phyloP scores from a whole-genome alignment of 495 filamentous ascomycete species.

The Penicillium longicatenatum region DNA sequence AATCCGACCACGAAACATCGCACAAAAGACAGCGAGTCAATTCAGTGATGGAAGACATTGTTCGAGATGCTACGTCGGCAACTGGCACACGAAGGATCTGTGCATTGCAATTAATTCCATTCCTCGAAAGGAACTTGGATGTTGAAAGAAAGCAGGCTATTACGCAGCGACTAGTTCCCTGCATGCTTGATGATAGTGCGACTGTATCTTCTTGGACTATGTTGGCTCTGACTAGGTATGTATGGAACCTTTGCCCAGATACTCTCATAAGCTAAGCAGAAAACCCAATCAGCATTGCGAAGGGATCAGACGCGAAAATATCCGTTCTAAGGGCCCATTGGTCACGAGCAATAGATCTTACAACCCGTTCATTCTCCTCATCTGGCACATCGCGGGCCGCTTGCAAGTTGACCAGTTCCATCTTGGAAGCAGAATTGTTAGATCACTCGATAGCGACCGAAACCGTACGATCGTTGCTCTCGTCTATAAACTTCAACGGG shows the following conservation, averaged over 20 bases:
- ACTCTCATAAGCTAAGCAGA: slow-evolving; percentile 2
- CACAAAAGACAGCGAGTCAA: slow-evolving; percentile 65
- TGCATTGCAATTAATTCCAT: slow-evolving; percentile 78
- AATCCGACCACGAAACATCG: slow-evolving; percentile 23
- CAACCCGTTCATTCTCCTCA: slow-evolving; percentile 68
- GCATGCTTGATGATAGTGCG: slow-evolving; percentile 58
- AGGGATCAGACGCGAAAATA: slow-evolving; percentile 26
- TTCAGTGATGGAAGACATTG: slow-evolving; percentile 59
- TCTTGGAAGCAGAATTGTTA: slow-evolving; percentile 65
- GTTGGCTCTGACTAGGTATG: slow-evolving; percentile 62
- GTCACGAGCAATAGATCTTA: slow-evolving; percentile 75
- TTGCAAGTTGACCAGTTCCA: slow-evolving; percentile 69
- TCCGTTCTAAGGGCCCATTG: slow-evolving; percentile 51
- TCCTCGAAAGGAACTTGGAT: slow-evolving; percentile 52
- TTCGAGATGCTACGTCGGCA: slow-evolving; percentile 58
- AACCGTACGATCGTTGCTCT: slow-evolving; percentile 66
- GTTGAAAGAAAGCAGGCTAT: slow-evolving; percentile 45
- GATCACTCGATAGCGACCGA: slow-evolving; percentile 63
- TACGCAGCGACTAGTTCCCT: slow-evolving; percentile 49
- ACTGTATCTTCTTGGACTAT: slow-evolving; percentile 64
- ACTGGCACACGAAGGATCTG: slow-evolving; percentile 60
- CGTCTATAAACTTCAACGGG: slow-evolving; percentile 75
- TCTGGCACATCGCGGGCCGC: slow-evolving; percentile 74
- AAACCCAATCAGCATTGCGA: slow-evolving; percentile 33
- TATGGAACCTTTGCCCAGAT: neutral